phyloP scores from a whole-genome alignment of 768 basidiomycete species.

The Fomitopsis serialis region DNA sequence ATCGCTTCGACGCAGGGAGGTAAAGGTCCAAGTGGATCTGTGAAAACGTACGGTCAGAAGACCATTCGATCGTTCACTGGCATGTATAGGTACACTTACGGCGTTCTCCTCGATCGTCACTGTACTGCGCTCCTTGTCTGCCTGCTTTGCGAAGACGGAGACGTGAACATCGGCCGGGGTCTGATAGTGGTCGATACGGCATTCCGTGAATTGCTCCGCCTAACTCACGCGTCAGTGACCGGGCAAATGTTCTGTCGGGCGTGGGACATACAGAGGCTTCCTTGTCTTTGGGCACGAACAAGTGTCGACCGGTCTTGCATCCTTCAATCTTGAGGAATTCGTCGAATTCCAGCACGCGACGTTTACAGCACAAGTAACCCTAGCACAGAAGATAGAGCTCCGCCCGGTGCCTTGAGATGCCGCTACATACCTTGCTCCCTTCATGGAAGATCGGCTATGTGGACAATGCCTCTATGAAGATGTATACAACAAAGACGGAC shows the following conservation, averaged over 20 bases:
- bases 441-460: slow-evolving; percentile 89
- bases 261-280: slow-evolving; percentile 29
- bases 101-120: slow-evolving; percentile 63
- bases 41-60: no score
- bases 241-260: background rate
- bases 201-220: slow-evolving; percentile 67
- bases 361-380: slow-evolving; percentile 97
- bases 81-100: slow-evolving; percentile 33
- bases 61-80: no score
- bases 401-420: background rate
- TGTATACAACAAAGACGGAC: slow-evolving; percentile 1
- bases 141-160: slow-evolving; percentile 89
- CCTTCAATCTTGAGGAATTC: slow-evolving; percentile 94
- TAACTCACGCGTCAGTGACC: slow-evolving; percentile 18
- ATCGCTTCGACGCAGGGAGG: slow-evolving; percentile 79
- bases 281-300: slow-evolving; percentile 70
- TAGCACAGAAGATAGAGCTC: slow-evolving; percentile 24
- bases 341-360: slow-evolving; percentile 92
- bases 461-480: background rate
- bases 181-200: slow-evolving; percentile 96
- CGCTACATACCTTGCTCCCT: slow-evolving; percentile 71
- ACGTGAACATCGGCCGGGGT: slow-evolving; percentile 86
- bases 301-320: slow-evolving; percentile 85
- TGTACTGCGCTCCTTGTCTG: slow-evolving; percentile 69
- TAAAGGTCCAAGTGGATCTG: slow-evolving; percentile 58